Percentiles rank a stretch among this genome's conserved stretches.
Evolutionary conservation across 2,329 filamentous ascomycete species (phyloP).

Genomic region (Cryphonectria parasitica): DNA sequence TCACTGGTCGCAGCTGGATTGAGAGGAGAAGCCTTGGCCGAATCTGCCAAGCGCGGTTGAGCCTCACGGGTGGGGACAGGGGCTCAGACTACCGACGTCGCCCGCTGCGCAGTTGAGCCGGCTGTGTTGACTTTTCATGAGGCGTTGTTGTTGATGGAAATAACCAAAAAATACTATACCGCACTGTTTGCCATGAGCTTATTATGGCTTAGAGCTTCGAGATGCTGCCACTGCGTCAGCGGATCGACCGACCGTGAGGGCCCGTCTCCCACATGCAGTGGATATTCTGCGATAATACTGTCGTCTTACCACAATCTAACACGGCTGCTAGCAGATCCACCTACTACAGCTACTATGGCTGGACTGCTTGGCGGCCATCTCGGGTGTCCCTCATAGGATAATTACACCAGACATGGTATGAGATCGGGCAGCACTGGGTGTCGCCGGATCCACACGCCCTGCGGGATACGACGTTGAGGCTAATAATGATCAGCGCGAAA

Average conservation of each 20-base stretch:
- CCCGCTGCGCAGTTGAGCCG: not conserved
- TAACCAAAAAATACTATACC: not conserved
- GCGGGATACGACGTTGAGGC: constrained; percentile 10
- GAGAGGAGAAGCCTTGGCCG: not conserved
- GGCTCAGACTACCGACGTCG: not conserved
- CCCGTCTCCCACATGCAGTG: not conserved
- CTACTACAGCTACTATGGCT: constrained; percentile 8
- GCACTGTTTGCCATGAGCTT: not conserved
- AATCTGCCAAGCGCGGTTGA: constrained; percentile 17
- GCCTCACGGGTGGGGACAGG: constrained; percentile 9
- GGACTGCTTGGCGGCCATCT: constrained; percentile 15
- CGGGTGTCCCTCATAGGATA: not conserved
- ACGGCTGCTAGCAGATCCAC: not conserved
- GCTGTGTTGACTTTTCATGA: not conserved
- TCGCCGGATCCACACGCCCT: not conserved
- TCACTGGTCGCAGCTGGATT: not conserved
- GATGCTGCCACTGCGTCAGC: not conserved
- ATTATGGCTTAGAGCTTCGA: not conserved
- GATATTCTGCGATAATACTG: not conserved
- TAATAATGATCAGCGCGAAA: not conserved
- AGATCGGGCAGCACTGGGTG: not conserved
- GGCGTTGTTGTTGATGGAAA: not conserved
- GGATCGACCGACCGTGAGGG: not conserved
- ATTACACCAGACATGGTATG: not conserved
- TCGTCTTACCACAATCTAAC: not conserved